Evolutionary conservation across 306 rosid species (phyloP), one percentile per base, ranked within the genome.

Genomic region (Phaseolus lunatus): DNA sequence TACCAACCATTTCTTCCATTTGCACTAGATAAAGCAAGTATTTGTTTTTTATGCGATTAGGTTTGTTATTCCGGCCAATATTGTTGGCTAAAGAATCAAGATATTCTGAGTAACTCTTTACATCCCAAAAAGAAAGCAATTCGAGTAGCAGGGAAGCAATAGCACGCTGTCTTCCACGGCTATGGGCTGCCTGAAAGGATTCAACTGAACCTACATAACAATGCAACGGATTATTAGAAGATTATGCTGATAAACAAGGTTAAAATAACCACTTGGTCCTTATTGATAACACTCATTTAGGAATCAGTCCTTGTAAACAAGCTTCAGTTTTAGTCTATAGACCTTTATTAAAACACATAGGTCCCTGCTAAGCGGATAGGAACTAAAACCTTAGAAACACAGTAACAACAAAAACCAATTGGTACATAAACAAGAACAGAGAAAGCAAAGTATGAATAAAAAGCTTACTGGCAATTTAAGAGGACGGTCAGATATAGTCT

Each of bases 181-280:
- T 56, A 87, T 71, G 22, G 97, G 97, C 81, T 95, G 96, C 80
- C 98, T 87, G 82, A 95, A 95, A 23, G 98, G 98, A 82, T 92
- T 95, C 72, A 95, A 63, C 66, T 92, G 98, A 70, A 92, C 89
- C 98, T 95, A 70, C 90, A 90, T 56, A 67, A 54, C 33, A 76
- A 69, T 50, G 20, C 64, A 65, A 58, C 14, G 45, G 15, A 50
- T 70, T 64, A 50, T 20, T 19, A 67, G 19, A 23, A 56, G 10
- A 39, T 16, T 16, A 49, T 8, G 70, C n/a, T 31, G 31, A n/a
- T n/a, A n/a, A 63, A 68, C 1, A 56, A 56, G 12, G 3, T 26
- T 58, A 58, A 58, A 58, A 26, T 26, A 58, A 26, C 13, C 37
- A 26, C 3, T 58, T 14, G 10, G 7, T 57, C 37, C 35, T 9